Percentiles rank a stretch among this genome's conserved stretches.
phyloP scores from a whole-genome alignment of 2,329 filamentous ascomycete genomes.

The Leptodontidium sp. region DNA sequence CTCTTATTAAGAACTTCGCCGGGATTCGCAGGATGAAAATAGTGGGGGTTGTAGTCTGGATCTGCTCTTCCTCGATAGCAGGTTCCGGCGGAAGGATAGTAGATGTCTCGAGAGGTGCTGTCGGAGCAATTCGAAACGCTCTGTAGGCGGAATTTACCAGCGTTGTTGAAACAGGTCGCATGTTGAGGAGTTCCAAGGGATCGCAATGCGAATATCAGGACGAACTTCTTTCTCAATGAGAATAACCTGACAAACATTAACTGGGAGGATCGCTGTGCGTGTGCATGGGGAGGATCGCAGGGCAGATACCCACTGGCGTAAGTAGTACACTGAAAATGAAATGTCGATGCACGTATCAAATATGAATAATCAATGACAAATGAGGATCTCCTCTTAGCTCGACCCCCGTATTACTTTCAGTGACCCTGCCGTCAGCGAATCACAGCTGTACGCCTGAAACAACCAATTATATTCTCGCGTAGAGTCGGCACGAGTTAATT shows the following conservation, averaged over 20 bases:
- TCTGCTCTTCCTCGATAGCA: neutral
- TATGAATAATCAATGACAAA: too few relatives aligned
- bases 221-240: conserved; percentile 13
- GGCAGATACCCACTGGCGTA: too few relatives aligned
- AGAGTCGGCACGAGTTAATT: too few relatives aligned
- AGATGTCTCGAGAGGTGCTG: conserved; percentile 21
- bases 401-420: too few relatives aligned
- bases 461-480: too few relatives aligned
- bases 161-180: conserved; percentile 20
- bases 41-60: neutral
- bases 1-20: neutral
- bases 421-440: too few relatives aligned
- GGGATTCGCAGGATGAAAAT: neutral
- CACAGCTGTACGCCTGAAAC: too few relatives aligned
- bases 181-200: conserved; percentile 20
- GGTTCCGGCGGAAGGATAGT: conserved; percentile 23
- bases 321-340: too few relatives aligned
- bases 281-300: too few relatives aligned
- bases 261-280: too few relatives aligned
- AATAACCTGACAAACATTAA: neutral
- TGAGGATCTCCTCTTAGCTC: too few relatives aligned
- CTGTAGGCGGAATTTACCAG: conserved; percentile 26
- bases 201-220: conserved; percentile 17
- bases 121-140: conserved; percentile 23
- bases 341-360: too few relatives aligned